phyloP scores from a whole-genome alignment of 2,329 filamentous ascomycete genomes.

The Myriosclerotinia scirpicola region DNA sequence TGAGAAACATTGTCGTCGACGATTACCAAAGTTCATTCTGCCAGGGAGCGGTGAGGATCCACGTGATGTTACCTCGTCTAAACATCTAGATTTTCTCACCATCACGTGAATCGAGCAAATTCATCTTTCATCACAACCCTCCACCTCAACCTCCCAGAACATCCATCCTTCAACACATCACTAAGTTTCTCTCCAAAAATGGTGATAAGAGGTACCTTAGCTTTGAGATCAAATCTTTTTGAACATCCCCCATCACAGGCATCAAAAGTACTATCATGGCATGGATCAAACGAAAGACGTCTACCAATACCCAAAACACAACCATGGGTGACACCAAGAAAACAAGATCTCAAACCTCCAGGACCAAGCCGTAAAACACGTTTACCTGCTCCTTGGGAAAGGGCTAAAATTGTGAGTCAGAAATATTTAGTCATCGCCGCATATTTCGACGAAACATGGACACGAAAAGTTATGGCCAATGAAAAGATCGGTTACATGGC shows the following conservation, averaged over 20 bases:
- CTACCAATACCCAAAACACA: too few species aligned
- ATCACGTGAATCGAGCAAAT: neutral
- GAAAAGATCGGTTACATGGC: slow-evolving; percentile 1
- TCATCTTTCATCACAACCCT: neutral
- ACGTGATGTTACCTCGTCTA: too few species aligned
- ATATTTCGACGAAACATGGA: slow-evolving; percentile 18
- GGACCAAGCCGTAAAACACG: neutral
- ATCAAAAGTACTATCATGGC: too few species aligned
- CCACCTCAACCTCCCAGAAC: neutral
- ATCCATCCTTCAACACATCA: too few species aligned
- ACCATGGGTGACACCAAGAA: too few species aligned
- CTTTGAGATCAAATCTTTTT: neutral
- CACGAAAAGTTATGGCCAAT: slow-evolving; percentile 9
- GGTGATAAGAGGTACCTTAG: too few species aligned
- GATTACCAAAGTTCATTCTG: too few species aligned
- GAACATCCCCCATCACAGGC: too few species aligned
- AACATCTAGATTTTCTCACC: neutral
- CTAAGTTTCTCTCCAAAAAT: neutral
- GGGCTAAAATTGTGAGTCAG: neutral
- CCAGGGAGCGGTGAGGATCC: too few species aligned
- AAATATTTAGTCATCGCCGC: slow-evolving; percentile 2
- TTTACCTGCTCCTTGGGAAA: slow-evolving; percentile 8
- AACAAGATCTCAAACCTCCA: neutral
- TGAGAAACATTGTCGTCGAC: too few species aligned
- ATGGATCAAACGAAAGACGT: too few species aligned